Conservation (phyloP, 768 basidiomycete genomes). For the Mycena leptocephala region DNA sequence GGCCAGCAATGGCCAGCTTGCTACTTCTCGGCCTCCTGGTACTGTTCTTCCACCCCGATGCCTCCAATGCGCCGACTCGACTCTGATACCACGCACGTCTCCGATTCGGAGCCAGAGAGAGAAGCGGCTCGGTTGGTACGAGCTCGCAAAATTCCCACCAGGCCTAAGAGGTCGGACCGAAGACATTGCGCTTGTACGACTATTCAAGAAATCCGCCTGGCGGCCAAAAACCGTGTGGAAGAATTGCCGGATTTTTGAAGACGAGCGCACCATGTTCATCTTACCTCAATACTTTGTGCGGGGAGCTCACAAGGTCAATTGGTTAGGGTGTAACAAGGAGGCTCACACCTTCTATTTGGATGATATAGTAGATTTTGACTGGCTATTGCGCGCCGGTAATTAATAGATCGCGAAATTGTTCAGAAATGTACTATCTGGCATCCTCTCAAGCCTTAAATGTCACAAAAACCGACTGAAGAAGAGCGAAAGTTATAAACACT, state of each 20-base stretch:
- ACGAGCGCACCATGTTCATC: too few relatives aligned
- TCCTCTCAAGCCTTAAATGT: background rate
- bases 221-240: too few relatives aligned
- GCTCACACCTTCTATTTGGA: background rate
- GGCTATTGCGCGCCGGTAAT: conserved; percentile 9
- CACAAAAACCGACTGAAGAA: background rate
- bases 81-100: background rate
- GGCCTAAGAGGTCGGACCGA: background rate
- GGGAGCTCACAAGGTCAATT: too few relatives aligned
- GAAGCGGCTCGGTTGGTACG: background rate
- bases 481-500: background rate
- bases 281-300: too few relatives aligned
- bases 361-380: conserved; percentile 12
- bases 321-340: too few relatives aligned
- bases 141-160: background rate
- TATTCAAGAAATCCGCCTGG: too few relatives aligned
- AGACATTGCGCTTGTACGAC: too few relatives aligned
- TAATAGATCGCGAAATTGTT: background rate
- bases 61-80: background rate
- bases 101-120: background rate
- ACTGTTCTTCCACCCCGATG: background rate
- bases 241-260: too few relatives aligned
- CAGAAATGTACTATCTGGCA: too few relatives aligned
- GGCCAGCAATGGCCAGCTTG: background rate
- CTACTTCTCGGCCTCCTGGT: background rate